Conservation (phyloP, 495 filamentous ascomycete species). For the Sabuloglossum arenarium region DNA sequence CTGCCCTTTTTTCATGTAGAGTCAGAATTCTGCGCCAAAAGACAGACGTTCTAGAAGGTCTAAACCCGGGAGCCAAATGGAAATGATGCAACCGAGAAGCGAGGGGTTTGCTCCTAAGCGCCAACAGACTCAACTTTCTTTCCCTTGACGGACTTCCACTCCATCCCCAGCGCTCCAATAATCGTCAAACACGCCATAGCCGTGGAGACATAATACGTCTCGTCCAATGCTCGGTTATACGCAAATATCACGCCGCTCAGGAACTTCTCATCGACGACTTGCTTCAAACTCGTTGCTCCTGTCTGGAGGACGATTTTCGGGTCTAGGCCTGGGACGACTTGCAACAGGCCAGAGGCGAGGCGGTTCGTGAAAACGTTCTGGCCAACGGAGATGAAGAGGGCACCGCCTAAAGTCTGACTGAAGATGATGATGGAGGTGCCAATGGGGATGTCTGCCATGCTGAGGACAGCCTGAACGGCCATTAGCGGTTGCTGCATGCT, state of each 20-base stretch:
- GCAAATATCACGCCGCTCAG: conserved; percentile 21
- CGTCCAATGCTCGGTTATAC: conserved; percentile 36
- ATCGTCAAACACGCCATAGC: conserved; percentile 31
- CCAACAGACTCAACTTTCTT: conserved; percentile 4
- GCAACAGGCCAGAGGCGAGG: conserved; percentile 25
- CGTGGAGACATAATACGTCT: conserved; percentile 30
- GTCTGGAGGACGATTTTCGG: conserved; percentile 26
- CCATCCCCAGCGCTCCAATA: conserved; percentile 30
- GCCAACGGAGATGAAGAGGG: conserved; percentile 41
- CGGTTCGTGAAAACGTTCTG: conserved; percentile 42
- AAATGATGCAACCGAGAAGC: background rate
- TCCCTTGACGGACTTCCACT: conserved; percentile 41
- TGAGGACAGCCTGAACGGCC: conserved; percentile 40
- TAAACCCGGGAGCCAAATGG: too few species aligned
- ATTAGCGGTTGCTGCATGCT: conserved; percentile 51
- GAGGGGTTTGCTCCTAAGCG: background rate
- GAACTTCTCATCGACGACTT: conserved; percentile 23
- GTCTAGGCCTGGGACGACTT: conserved; percentile 23
- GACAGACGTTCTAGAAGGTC: too few species aligned
- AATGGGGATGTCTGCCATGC: conserved; percentile 32
- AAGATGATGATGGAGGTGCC: conserved; percentile 47
- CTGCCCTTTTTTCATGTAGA: too few species aligned
- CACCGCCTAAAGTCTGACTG: conserved; percentile 41
- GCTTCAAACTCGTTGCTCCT: conserved; percentile 34
- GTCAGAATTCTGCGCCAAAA: too few species aligned